Conservation (phyloP, 2,329 filamentous ascomycete genomes). For the Beauveria scarabaeidicola region DNA sequence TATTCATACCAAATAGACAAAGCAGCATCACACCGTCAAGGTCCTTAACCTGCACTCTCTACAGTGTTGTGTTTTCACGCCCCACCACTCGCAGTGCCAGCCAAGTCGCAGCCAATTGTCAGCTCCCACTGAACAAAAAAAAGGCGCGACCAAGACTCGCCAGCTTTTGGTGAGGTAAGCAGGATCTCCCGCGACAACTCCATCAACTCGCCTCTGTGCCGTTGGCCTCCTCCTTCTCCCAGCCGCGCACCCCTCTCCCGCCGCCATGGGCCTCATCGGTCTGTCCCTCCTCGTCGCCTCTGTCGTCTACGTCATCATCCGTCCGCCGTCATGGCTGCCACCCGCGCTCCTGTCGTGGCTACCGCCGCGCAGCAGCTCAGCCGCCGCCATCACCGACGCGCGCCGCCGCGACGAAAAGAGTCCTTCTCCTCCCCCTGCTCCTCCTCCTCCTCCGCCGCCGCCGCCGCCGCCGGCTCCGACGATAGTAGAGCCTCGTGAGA, state of each 20-base stretch:
- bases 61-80: neutral
- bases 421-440: neutral
- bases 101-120: neutral
- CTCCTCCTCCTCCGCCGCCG: neutral
- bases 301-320: slow-evolving; percentile 47
- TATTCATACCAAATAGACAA: too few relatives aligned
- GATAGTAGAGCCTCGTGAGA: slow-evolving; percentile 1
- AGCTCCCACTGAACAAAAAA: neutral
- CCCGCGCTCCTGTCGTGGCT: slow-evolving; percentile 12
- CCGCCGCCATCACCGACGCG: neutral
- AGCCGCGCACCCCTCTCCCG: neutral
- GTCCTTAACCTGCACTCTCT: too few relatives aligned
- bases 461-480: slow-evolving; percentile 6
- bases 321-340: slow-evolving; percentile 41
- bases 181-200: too few relatives aligned
- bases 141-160: too few relatives aligned
- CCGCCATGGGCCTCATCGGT: slow-evolving; percentile 47
- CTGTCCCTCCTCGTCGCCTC: slow-evolving; percentile 55
- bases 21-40: too few relatives aligned
- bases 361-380: neutral
- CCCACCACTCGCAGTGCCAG: neutral
- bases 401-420: neutral
- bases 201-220: slow-evolving; percentile 7
- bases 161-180: too few relatives aligned
- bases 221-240: neutral